phyloP scores from a whole-genome alignment of 1,284 basidiomycete species.

The Athelia sp. region DNA sequence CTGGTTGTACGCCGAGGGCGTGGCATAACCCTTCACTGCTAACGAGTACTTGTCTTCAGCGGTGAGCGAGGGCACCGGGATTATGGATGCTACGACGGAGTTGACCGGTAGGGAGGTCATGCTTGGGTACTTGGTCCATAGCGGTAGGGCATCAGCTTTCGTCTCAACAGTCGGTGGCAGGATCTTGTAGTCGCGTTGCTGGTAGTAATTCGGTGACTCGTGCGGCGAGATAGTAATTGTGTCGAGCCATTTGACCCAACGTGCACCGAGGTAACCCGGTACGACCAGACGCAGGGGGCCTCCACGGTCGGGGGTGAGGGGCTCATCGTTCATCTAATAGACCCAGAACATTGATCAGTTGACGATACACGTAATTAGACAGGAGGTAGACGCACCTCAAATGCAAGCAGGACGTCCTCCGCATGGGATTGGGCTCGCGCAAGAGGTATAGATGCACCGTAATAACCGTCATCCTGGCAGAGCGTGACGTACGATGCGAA shows the following conservation, averaged over 20 bases:
- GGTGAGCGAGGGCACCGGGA: conserved; percentile 22
- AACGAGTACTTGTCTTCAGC: conserved; percentile 16
- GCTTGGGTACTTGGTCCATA: conserved; percentile 43
- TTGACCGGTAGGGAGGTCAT: conserved; percentile 61
- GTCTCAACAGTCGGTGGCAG: conserved; percentile 53
- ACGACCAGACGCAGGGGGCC: conserved; percentile 67
- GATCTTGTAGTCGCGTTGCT: conserved; percentile 63
- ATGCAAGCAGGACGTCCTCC: conserved; percentile 56
- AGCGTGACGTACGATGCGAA: conserved; percentile 58
- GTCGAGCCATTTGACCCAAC: conserved; percentile 79
- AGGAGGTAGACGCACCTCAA: conserved; percentile 39
- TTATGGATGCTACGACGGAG: conserved; percentile 48
- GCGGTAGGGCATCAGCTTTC: conserved; percentile 33
- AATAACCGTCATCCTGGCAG: conserved; percentile 57
- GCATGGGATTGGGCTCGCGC: conserved; percentile 40
- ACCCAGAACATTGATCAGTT: neutral
- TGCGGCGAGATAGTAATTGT: conserved; percentile 44
- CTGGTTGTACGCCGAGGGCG: conserved; percentile 40
- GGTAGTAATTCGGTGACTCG: conserved; percentile 65
- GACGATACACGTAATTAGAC: neutral
- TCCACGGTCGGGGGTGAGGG: conserved; percentile 59
- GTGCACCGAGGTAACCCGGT: conserved; percentile 66
- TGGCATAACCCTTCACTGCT: conserved; percentile 55
- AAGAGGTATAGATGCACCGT: conserved; percentile 57
- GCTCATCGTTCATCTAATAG: conserved; percentile 60